phyloP scores from a whole-genome alignment of 345 rosid species.

The Cardamine resedifolia region DNA sequence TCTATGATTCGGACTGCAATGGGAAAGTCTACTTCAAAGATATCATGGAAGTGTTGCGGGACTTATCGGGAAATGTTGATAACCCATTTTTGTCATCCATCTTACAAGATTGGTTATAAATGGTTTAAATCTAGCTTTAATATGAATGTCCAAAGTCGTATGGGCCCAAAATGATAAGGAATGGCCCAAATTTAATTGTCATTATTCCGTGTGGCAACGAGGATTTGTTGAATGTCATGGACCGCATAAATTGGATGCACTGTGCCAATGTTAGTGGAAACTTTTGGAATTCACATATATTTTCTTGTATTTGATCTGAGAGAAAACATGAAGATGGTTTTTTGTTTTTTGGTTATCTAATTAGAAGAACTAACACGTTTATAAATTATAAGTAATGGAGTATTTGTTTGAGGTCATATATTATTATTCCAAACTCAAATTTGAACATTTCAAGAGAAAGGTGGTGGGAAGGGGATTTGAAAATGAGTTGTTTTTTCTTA shows the following conservation, averaged over 20 bases:
- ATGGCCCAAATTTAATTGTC: not conserved
- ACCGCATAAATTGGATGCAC: not conserved
- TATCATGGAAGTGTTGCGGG: constrained; percentile 73
- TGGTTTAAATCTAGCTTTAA: no score
- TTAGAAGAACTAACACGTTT: not conserved
- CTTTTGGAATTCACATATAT: not conserved
- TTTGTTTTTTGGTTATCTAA: not conserved
- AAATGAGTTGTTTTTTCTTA: not conserved
- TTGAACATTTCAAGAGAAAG: no score
- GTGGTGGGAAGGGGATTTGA: not conserved
- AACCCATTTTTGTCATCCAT: not conserved
- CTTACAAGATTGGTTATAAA: not conserved
- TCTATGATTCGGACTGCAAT: constrained; percentile 80
- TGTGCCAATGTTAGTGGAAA: not conserved
- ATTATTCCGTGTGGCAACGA: not conserved
- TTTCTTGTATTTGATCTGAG: not conserved
- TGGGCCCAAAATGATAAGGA: not conserved
- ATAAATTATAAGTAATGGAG: not conserved
- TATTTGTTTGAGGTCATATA: not conserved
- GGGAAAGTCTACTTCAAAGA: constrained; percentile 74
- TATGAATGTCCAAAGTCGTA: not conserved
- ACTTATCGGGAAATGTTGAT: constrained; percentile 56
- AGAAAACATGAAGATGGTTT: not conserved
- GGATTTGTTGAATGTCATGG: not conserved
- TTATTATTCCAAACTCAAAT: no score